Evolutionary conservation across 2,329 filamentous ascomycete species (phyloP).

Genomic region (Neofusicoccum cordaticola): DNA sequence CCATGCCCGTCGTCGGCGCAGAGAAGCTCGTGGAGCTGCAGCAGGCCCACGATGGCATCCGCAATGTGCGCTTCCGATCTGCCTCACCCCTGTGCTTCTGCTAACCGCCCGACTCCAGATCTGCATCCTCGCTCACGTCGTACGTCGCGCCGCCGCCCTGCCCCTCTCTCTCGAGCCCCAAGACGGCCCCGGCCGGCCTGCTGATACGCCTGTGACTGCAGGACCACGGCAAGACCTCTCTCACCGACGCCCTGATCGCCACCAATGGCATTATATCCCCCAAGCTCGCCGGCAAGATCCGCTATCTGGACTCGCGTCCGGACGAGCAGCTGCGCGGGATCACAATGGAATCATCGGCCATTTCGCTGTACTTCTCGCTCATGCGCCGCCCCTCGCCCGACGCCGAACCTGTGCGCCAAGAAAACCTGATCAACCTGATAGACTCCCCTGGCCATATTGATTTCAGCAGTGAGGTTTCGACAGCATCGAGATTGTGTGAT

Average conservation of each 20-base stretch:
- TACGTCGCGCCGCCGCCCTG: conserved; percentile 34
- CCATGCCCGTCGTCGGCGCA: conserved; percentile 87
- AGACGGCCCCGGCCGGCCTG: conserved; percentile 5
- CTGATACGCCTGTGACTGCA: conserved; percentile 30
- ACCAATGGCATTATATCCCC: conserved; percentile 99
- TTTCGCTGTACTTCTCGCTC: conserved; percentile 94
- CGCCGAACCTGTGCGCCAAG: conserved; percentile 68
- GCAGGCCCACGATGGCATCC: conserved; percentile 79
- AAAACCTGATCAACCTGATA: conserved; percentile 95
- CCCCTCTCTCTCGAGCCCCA: neutral
- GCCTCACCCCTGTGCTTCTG: neutral
- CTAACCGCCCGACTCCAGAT: conserved; percentile 57
- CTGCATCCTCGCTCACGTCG: conserved; percentile 90
- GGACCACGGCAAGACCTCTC: conserved; percentile 97
- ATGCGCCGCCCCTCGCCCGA: conserved; percentile 70
- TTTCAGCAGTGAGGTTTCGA: conserved; percentile 97
- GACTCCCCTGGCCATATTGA: conserved; percentile 98
- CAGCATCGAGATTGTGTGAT: conserved; percentile 89
- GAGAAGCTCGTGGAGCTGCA: conserved; percentile 91
- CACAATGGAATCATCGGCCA: conserved; percentile 99
- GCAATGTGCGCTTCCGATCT: conserved; percentile 68
- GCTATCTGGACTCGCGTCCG: conserved; percentile 92
- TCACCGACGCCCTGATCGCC: conserved; percentile 92
- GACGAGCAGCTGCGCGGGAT: conserved; percentile 96
- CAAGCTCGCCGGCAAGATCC: conserved; percentile 95